Evolutionary conservation across 139 green algal species (phyloP).

Genomic region (Klebsormidium nitens): DNA sequence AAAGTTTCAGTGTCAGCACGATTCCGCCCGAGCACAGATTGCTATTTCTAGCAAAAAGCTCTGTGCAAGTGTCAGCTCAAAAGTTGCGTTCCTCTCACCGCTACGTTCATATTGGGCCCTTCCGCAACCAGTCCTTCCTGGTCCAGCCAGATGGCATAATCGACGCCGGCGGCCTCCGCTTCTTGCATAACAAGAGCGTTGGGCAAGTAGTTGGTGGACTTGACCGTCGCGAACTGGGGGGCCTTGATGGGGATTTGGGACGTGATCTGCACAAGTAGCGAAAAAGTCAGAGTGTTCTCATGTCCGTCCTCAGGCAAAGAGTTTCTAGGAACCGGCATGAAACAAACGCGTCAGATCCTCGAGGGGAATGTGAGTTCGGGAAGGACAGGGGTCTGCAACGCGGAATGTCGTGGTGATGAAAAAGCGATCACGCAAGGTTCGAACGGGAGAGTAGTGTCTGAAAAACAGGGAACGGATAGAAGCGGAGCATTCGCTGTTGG

Average conservation of each 20-base stretch:
- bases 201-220: constrained; percentile 43
- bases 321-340: too few species aligned
- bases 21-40: neutral
- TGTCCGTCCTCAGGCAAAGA: too few species aligned
- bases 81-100: constrained; percentile 12
- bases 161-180: constrained; percentile 10
- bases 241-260: constrained; percentile 39
- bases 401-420: too few species aligned
- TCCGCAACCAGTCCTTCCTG: constrained; percentile 28
- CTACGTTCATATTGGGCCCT: constrained; percentile 35
- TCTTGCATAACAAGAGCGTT: constrained; percentile 27
- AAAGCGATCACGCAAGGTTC: too few species aligned
- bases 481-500: too few species aligned
- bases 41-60: too few species aligned
- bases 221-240: constrained; percentile 30
- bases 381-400: too few species aligned
- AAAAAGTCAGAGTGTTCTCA: too few species aligned
- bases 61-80: neutral
- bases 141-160: constrained; percentile 40
- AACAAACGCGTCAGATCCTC: too few species aligned
- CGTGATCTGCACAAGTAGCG: constrained; percentile 9
- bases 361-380: too few species aligned
- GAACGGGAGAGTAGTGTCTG: too few species aligned
- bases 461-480: too few species aligned
- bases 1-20: neutral